phyloP scores from a whole-genome alignment of 257 asterid species.

The Lycium ferocissimum region DNA sequence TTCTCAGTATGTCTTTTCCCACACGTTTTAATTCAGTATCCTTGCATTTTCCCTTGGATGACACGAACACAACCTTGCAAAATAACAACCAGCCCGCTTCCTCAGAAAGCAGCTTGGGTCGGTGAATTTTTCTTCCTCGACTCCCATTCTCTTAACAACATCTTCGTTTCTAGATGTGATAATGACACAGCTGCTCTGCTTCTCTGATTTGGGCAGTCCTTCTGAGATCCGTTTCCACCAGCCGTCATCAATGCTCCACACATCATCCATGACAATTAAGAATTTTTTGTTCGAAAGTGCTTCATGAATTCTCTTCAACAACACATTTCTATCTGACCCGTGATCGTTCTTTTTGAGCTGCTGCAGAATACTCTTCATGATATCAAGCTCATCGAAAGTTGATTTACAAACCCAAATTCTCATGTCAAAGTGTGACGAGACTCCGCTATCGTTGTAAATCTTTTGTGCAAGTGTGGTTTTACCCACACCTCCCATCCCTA shows the following conservation, averaged over 20 bases:
- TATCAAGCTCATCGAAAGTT: constrained; percentile 30
- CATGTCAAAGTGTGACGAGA: no score
- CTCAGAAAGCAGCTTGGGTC: constrained; percentile 30
- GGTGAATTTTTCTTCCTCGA: constrained; percentile 27
- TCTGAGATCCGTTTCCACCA: constrained; percentile 33
- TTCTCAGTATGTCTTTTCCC: constrained; percentile 32
- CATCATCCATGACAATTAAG: constrained; percentile 44
- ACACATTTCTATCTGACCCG: constrained; percentile 10
- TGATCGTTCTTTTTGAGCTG: constrained; percentile 21
- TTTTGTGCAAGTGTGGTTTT: no score
- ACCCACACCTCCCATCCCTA: no score
- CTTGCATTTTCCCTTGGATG: constrained; percentile 4
- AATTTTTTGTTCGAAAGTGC: constrained; percentile 27
- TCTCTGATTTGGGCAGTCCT: constrained; percentile 20
- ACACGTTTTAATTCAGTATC: not conserved
- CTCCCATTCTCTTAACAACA: constrained; percentile 22
- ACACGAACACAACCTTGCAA: constrained; percentile 31
- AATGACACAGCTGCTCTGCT: constrained; percentile 32
- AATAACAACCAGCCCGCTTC: constrained; percentile 33
- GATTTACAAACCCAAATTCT: constrained; percentile 39
- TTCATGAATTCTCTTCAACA: constrained; percentile 26
- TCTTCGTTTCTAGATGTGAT: constrained; percentile 39
- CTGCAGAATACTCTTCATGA: constrained; percentile 34
- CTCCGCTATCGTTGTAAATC: no score
- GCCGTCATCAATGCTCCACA: constrained; percentile 37